Percentiles rank a stretch among this genome's conserved stretches.
phyloP scores from a whole-genome alignment of 768 basidiomycete species.

The Tylopilus sp. region DNA sequence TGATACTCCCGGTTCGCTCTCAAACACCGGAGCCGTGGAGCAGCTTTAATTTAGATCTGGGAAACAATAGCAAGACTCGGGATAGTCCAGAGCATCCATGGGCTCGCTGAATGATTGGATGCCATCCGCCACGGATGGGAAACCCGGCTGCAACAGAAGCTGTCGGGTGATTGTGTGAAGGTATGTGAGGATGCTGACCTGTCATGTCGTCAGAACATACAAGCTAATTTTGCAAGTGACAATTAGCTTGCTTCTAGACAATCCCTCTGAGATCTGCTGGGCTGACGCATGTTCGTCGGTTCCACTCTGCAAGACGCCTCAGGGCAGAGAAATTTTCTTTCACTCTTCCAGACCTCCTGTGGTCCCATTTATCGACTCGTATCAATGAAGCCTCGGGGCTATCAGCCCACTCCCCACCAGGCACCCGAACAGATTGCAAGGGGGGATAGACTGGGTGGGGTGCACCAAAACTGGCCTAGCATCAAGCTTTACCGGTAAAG shows the following conservation, averaged over 20 bases:
- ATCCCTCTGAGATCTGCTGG: too few relatives aligned
- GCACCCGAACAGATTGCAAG: not conserved
- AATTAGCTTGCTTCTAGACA: constrained; percentile 5
- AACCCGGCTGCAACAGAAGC: not conserved
- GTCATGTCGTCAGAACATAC: constrained; percentile 8
- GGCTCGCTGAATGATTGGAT: not conserved
- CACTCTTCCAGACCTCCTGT: not conserved
- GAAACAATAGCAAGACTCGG: not conserved
- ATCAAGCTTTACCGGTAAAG: constrained; percentile 5
- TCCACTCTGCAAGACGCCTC: not conserved
- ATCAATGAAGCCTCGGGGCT: not conserved
- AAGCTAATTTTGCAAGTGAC: constrained; percentile 4
- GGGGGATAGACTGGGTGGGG: not conserved
- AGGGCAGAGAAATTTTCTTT: not conserved
- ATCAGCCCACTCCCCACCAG: not conserved
- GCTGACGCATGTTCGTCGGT: not conserved
- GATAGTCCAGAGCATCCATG: constrained; percentile 4
- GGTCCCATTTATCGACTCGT: not conserved
- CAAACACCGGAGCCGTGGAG: constrained; percentile 1
- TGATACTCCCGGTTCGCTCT: not conserved
- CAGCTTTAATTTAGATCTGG: constrained; percentile 1
- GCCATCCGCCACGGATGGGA: not conserved
- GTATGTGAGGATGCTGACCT: not conserved
- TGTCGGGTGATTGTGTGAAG: not conserved
- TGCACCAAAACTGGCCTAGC: not conserved